Evolutionary conservation across 2,329 filamentous ascomycete genomes (phyloP), one percentile per base, ranked within the genome.

Genomic region (Colletotrichum brevisporum): DNA sequence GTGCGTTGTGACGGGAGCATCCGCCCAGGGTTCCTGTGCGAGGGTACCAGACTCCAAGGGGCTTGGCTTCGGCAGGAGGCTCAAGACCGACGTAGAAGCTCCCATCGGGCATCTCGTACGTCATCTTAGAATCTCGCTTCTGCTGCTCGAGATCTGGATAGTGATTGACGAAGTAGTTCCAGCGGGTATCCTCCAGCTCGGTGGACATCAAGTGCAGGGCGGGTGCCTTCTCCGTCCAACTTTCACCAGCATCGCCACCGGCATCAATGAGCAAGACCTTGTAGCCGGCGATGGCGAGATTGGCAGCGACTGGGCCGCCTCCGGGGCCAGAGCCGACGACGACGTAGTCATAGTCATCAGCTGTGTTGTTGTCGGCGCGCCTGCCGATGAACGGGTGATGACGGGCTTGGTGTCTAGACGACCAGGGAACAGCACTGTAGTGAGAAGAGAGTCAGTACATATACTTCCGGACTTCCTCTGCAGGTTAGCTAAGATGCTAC

Each of bases 1-100:
- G 77, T 5, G 88, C 89, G 47, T 90, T 90, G 77, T 92, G 89
- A 3, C 85, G 83, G 1, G 87, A 85, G 76, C 85, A 86, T 0
- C 84, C 84, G 10, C 84, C 83, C 0, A 86, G 75, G 0, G 83
- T 81, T 10, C 80, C 82, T 0, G 83, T 79, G 3, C 84, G 80
- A 1, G 84, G 84, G 67, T 86, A 86, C 52, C 57, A 64, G 5
- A 75, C 72, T 15, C 76, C 75, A 15, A 77, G 74, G 6, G 69
- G 72, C 18, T 61, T 58, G 1, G 74, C 71, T 9, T 70, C 73
- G 9, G 71, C 45, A 0, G 76, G 75, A 15, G 72, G 74, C 9
- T 66, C 68, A 13, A 62, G 63, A 48, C 79, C 51, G 21, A 70
- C 57, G 15, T 54, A 85, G 6, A 78, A 69, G 27, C 74, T 73